Evolutionary conservation across 2,329 filamentous ascomycete genomes (phyloP).

Genomic region (Neonectria neomacrospora): DNA sequence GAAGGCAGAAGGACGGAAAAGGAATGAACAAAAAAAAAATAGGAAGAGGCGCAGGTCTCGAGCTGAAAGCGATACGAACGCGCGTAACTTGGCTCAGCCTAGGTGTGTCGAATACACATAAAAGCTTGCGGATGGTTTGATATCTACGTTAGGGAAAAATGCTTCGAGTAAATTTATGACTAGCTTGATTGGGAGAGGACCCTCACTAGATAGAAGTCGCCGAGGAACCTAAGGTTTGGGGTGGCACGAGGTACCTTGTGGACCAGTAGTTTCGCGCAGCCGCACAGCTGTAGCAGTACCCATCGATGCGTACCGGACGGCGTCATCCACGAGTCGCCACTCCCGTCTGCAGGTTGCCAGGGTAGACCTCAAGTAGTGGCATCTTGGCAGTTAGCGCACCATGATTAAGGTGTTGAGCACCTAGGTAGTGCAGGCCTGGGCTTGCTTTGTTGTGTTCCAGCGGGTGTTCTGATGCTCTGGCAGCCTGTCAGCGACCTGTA

Average conservation of each 20-base stretch:
- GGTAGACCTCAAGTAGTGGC: not conserved
- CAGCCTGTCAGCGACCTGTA: not conserved
- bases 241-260: not conserved
- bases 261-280: not conserved
- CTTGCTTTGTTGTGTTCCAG: not conserved
- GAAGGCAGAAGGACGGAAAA: not conserved
- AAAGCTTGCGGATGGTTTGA: not conserved
- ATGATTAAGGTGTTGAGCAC: not conserved
- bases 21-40: not conserved
- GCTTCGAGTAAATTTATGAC: not conserved
- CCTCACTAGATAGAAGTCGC: not conserved
- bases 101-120: slow-evolving; percentile 3
- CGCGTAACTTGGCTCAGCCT: not conserved
- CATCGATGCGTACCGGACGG: not conserved
- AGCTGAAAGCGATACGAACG: not conserved
- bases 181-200: not conserved
- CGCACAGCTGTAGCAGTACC: not conserved
- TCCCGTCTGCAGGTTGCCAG: not conserved
- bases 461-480: not conserved
- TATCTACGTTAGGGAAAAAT: not conserved
- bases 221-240: not conserved
- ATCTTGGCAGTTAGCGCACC: not conserved
- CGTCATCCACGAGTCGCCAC: not conserved
- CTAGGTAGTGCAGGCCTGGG: not conserved
- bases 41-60: not conserved